Evolutionary conservation across 225 moss, liverwort and hornwort species (phyloP).

Genomic region (Pleurozium schreberi): DNA sequence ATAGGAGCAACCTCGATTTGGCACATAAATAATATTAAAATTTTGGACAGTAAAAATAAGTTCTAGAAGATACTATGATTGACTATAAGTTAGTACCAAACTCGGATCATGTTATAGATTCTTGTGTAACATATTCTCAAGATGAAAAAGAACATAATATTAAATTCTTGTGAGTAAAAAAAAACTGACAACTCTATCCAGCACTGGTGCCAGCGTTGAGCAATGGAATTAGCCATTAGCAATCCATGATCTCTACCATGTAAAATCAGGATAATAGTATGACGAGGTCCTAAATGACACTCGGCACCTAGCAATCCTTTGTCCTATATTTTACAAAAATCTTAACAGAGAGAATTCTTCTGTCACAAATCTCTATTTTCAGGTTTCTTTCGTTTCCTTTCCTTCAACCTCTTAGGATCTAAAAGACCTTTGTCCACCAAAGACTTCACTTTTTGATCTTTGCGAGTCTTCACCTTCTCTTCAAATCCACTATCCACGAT

Average conservation of each 20-base stretch:
- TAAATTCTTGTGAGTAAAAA: background rate
- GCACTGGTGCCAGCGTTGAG: background rate
- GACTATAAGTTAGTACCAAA: background rate
- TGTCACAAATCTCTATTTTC: conserved; percentile 3
- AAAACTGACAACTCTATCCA: background rate
- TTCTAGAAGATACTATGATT: background rate
- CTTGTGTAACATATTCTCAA: no score
- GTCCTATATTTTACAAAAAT: background rate
- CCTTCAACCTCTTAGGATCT: conserved; percentile 21
- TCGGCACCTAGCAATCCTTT: background rate
- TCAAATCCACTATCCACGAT: conserved; percentile 94
- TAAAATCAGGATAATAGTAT: background rate
- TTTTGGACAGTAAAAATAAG: background rate
- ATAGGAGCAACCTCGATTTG: background rate
- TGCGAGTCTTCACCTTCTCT: conserved; percentile 79
- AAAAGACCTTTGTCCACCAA: conserved; percentile 45
- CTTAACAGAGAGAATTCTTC: background rate
- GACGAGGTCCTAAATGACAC: background rate
- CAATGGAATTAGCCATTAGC: background rate
- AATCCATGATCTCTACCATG: background rate
- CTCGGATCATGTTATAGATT: background rate
- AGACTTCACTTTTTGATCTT: conserved; percentile 56
- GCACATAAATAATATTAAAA: background rate
- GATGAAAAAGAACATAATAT: background rate
- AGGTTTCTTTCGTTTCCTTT: conserved; percentile 32